Evolutionary conservation across 129 eudicot genomes (phyloP).

Genomic region (Tagetes erecta): DNA sequence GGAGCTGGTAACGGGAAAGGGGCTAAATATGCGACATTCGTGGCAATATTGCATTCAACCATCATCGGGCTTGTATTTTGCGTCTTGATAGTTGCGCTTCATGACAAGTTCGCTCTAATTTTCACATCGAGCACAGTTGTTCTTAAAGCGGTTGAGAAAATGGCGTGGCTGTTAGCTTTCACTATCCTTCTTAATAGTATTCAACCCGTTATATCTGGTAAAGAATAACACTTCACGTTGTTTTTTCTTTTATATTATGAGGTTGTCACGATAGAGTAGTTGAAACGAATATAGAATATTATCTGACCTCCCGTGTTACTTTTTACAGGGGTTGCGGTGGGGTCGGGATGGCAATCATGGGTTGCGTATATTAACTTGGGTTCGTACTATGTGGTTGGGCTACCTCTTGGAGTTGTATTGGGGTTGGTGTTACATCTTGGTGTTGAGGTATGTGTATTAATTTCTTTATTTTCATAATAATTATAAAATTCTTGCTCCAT

Average conservation of each 20-base stretch:
- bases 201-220: slow-evolving; percentile 79
- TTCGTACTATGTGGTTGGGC: slow-evolving; percentile 68
- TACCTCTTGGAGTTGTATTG: slow-evolving; percentile 67
- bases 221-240: not conserved
- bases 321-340: slow-evolving; percentile 78
- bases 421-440: slow-evolving; percentile 59
- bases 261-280: not conserved
- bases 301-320: too few relatives aligned
- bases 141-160: slow-evolving; percentile 50
- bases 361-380: slow-evolving; percentile 78
- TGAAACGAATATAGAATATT: not conserved
- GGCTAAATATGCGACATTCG: slow-evolving; percentile 71
- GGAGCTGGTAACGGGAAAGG: slow-evolving; percentile 77
- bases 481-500: not conserved
- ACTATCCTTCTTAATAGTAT: slow-evolving; percentile 84
- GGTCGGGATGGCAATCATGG: slow-evolving; percentile 87
- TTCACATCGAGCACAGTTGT: slow-evolving; percentile 63
- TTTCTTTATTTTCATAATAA: not conserved
- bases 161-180: slow-evolving; percentile 64
- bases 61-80: slow-evolving; percentile 55
- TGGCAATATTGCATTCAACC: slow-evolving; percentile 56
- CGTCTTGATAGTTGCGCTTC: slow-evolving; percentile 48
- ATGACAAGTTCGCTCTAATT: slow-evolving; percentile 44
- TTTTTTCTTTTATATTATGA: too few relatives aligned
- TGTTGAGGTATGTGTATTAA: slow-evolving; percentile 41